Evolutionary conservation across 257 asterid species (phyloP), one percentile per base, ranked within the genome.

Genomic region (Solanum clarkiae): DNA sequence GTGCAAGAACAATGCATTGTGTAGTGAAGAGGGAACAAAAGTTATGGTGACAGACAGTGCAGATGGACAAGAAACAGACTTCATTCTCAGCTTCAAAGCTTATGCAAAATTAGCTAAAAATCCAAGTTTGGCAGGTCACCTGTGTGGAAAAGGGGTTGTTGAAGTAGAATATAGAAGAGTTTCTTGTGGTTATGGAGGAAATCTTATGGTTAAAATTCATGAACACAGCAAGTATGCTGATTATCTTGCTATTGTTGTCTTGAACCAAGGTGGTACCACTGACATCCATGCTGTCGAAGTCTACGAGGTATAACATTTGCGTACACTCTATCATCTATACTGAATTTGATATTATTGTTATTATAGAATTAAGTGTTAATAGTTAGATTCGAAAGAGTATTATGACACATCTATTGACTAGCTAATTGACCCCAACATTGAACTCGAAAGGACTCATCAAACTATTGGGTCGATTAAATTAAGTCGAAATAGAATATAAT

Each of bases 1-100:
- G 88, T 88, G 89, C 85, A 86, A 88, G 57, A 81, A 55, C 22
- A 42, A 7, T 6, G 86, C 63, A 68, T 42, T 81, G 36, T 84
- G 86, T 51, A 69, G 81, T 18, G 53, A 54, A 17, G 57, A 63
- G 47, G 86, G 86, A 12, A 71, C 79, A 69, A 66, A 84, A 18
- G 80, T 84, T 24, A 32, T 84, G 54, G 86, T 55, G 68, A 84
- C 86, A 53, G 86, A 84, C 22, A 24, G 59, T 49, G 81, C 56
- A 49, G 86, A 84, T 47, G 81, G 86, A 22, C 80, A 84, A 36
- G 79, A 68, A 24, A 53, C 81, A 66, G 86, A 84, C 55, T 20
- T 84, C 7, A 84, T 69, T 26, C 80, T 84, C 4, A 69, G 81
- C 51, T 18, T 10, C 9, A 74, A 75, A 32, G 81, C 81, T 7